Evolutionary conservation across 164 flowering plant genomes (phyloP), one percentile per base, ranked within the genome.

Genomic region (Vitis cinerea): DNA sequence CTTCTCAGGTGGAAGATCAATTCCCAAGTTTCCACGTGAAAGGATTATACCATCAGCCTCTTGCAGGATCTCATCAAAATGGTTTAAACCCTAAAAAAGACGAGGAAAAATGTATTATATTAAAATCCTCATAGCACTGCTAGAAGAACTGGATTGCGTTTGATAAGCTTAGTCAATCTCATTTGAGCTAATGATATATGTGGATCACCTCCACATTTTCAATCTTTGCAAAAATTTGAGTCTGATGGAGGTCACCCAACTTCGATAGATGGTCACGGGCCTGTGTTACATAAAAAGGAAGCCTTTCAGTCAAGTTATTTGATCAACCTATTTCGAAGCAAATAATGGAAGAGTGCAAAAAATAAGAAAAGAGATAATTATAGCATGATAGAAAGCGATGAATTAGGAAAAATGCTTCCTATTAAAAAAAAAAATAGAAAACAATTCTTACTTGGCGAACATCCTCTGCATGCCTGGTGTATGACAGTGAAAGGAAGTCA

Each of bases 141-240:
- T 37, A 3, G 4, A 37, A 37, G 44, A 37, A 37, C 44, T 37
- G 44, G 7, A 37, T 37, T 0, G 7, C 44, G 0, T 6, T 37
- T 37, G 44, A 37, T 37, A 47, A 64, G n/a, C 17, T 31, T 1
- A 59, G 8, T 19, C 56, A 27, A 37, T 27, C 49, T 60, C 50
- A 15, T 10, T n/a, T 2, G 2, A 50, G 29, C 49, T 54, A 72
- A 19, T 19, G 62, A 50, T 9, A 60, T 29, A 19, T 54, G 31
- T 15, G 16, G 50, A 71, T 64, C 53, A 78, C 87, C 74, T 88
- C 92, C 14, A 83, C 65, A 75, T 82, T 88, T 67, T 88, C 92
- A 74, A 94, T 94, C 81, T 94, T 94, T 1, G 99, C 98, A 79
- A 91, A 87, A 67, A 94, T 94, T 77, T 88, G 98, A 23, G 99